Evolutionary conservation across 1,284 basidiomycete genomes (phyloP), one percentile per base, ranked within the genome.

Genomic region (Naganishia sp.): DNA sequence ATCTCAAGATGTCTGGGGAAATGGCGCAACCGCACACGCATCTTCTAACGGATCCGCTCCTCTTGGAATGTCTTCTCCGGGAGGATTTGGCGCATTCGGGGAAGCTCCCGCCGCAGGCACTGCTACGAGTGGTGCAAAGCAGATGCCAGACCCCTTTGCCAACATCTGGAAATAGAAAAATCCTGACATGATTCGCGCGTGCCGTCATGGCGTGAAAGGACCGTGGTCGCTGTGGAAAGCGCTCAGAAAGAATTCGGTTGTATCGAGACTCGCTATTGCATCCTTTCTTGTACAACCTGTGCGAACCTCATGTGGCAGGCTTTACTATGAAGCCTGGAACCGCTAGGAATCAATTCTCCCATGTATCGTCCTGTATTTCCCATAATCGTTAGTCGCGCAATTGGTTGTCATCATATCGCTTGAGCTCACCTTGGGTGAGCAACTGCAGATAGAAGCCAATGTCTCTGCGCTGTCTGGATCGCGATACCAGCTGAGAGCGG

Each of bases 91-190:
- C 18, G 44, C 36, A 21, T 44, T 53, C 15, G 55, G 45, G 36
- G 46, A 31, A n/a, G 45, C 46, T 6, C 31, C 18, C 31, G 46
- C 18, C 36, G 44, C 45, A 46, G 25, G 2, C 10, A 28, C 42
- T 15, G 21, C 43, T 3, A 36, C 16, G 2, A 48, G 42, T 23
- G 43, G 57, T 25, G 31, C 53, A 57, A 33, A 39, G 53, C 43
- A 55, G 36, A 63, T 46, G 13, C 63, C 50, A 43, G 68, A 69
- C 53, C 68, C 68, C 15, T 69, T 69, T 45, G 59, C 54, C 44
- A 61, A 69, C 49, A 69, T 69, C 48, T 69, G 68, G 68, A 64
- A 69, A 23, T 69, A 60, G 53, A 6, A 39, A 39, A 0, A 39
- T 39, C 36, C 7, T 39, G 36, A 39, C 36, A 39, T 10, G 13